Percentiles rank a stretch among this genome's conserved stretches.
phyloP scores from a whole-genome alignment of 2,329 filamentous ascomycete species.

The Fusarium marasasianum region DNA sequence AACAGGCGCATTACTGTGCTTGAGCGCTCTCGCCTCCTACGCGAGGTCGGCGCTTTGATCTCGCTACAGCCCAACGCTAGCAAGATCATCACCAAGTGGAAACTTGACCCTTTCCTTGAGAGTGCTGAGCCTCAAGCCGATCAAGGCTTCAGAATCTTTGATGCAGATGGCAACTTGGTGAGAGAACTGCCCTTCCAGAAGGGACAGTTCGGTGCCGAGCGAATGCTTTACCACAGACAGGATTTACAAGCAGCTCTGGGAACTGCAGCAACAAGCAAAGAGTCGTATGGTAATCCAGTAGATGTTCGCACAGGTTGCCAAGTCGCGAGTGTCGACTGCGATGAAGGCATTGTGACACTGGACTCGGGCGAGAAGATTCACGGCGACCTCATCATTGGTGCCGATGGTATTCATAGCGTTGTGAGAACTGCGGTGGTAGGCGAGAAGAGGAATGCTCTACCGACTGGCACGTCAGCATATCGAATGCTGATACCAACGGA shows the following conservation, averaged over 20 bases:
- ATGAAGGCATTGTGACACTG: slow-evolving; percentile 26
- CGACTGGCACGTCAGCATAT: slow-evolving; percentile 35
- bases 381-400: slow-evolving; percentile 33
- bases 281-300: slow-evolving; percentile 13
- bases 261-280: slow-evolving; percentile 17
- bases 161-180: slow-evolving; percentile 22
- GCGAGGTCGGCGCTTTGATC: slow-evolving; percentile 34
- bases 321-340: slow-evolving; percentile 23
- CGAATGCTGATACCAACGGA: slow-evolving; percentile 34
- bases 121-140: slow-evolving; percentile 30
- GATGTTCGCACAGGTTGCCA: slow-evolving; percentile 27
- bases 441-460: slow-evolving; percentile 19
- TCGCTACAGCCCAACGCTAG: slow-evolving; percentile 36
- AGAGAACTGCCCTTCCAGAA: slow-evolving; percentile 28
- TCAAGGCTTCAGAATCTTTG: slow-evolving; percentile 33
- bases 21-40: slow-evolving; percentile 34
- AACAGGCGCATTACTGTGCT: slow-evolving; percentile 34
- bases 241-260: slow-evolving; percentile 29
- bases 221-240: slow-evolving; percentile 35
- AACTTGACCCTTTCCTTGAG: slow-evolving; percentile 21
- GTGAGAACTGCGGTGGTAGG: slow-evolving; percentile 30
- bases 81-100: slow-evolving; percentile 34
- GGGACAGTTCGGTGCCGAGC: slow-evolving; percentile 32
- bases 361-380: slow-evolving; percentile 22
- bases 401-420: slow-evolving; percentile 37